phyloP scores from a whole-genome alignment of 163 green algal species.

The Chloromonas sp. region DNA sequence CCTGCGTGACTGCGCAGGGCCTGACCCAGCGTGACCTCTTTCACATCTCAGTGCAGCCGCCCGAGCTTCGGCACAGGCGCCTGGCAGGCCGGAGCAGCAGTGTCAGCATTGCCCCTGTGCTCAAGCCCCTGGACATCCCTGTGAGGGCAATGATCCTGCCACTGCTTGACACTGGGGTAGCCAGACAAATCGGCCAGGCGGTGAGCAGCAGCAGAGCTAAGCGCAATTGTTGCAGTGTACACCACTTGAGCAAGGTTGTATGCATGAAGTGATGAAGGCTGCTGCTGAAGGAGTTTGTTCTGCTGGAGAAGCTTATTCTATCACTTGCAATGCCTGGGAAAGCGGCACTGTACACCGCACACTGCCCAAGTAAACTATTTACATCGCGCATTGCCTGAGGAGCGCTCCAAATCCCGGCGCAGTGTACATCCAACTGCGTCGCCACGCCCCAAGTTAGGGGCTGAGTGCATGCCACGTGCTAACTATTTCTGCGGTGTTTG shows the following conservation, averaged over 20 bases:
- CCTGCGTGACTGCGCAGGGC: slow-evolving; percentile 9
- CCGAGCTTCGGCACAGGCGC: background rate
- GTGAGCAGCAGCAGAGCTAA: slow-evolving; percentile 2
- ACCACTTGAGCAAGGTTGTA: too few species aligned
- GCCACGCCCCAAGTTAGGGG: too few species aligned
- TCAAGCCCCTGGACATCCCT: slow-evolving; percentile 11
- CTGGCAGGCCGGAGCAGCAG: background rate
- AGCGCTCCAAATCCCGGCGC: too few species aligned
- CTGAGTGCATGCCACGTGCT: too few species aligned
- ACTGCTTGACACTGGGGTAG: slow-evolving; percentile 20
- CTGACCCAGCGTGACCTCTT: slow-evolving; percentile 35
- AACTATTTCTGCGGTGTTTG: too few species aligned
- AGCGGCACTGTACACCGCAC: too few species aligned
- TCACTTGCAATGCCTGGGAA: too few species aligned
- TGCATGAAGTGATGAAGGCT: background rate
- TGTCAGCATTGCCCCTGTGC: slow-evolving; percentile 6
- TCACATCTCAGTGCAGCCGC: background rate
- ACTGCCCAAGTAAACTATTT: too few species aligned
- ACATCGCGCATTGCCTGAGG: too few species aligned
- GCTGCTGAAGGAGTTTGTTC: background rate
- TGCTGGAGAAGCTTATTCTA: too few species aligned
- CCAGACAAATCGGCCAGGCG: slow-evolving; percentile 19
- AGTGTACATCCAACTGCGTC: too few species aligned
- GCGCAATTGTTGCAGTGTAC: too few species aligned
- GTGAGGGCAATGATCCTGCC: slow-evolving; percentile 40